Percentiles rank a stretch among this genome's conserved stretches.
Evolutionary conservation across 2,329 filamentous ascomycete species (phyloP).

Genomic region (Fusarium liriodendri): DNA sequence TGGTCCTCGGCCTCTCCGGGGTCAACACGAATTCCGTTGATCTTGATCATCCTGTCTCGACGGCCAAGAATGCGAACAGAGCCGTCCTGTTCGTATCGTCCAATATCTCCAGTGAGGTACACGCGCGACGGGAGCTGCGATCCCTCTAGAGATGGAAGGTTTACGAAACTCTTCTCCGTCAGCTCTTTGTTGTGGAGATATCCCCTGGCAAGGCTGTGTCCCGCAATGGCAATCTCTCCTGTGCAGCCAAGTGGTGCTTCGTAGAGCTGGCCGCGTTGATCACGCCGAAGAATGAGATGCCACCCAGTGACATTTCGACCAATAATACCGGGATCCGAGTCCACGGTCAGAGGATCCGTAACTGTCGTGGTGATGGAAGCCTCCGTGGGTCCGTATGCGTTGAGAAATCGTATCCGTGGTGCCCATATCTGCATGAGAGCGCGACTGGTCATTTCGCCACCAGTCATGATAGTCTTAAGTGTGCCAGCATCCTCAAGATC

Average conservation of each 20-base stretch:
- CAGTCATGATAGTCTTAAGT: neutral
- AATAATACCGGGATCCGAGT: neutral
- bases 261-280: neutral
- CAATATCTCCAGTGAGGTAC: neutral
- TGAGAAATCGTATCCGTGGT: neutral
- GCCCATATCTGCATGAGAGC: neutral
- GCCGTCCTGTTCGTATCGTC: neutral
- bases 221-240: constrained; percentile 5
- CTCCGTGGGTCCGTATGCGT: constrained; percentile 9
- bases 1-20: neutral
- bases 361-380: neutral
- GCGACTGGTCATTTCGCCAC: neutral
- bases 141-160: neutral
- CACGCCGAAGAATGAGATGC: neutral
- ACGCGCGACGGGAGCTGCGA: neutral
- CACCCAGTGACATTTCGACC: neutral
- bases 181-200: constrained; percentile 4
- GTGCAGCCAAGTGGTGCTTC: neutral
- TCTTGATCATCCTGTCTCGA: neutral
- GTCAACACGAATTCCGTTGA: neutral
- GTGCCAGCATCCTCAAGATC: neutral
- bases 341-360: neutral
- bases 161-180: neutral
- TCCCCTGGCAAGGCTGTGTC: neutral
- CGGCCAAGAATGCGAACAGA: neutral